A percentile compares a stretch with the other conserved stretches of the same genome.
phyloP scores from a whole-genome alignment of 768 basidiomycete species.

The Tricholoma saponaceum region DNA sequence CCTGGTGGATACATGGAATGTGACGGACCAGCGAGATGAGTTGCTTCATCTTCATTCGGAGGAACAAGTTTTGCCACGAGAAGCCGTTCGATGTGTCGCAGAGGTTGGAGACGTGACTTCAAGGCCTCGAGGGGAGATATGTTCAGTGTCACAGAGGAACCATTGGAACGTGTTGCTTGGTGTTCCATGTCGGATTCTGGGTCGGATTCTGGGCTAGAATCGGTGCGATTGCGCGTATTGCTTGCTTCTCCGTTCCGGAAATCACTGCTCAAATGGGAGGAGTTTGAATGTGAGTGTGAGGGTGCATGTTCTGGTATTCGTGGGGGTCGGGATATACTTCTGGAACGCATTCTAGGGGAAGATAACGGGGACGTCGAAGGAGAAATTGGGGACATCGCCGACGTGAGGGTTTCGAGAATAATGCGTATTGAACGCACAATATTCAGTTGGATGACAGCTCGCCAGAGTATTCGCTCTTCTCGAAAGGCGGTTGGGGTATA shows the following conservation, averaged over 20 bases:
- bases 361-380: slow-evolving; percentile 32
- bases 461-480: slow-evolving; percentile 77
- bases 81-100: slow-evolving; percentile 65
- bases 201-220: slow-evolving; percentile 20
- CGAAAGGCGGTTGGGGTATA: slow-evolving; percentile 74
- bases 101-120: slow-evolving; percentile 57
- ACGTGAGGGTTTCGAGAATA: slow-evolving; percentile 57
- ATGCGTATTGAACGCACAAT: slow-evolving; percentile 72
- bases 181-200: slow-evolving; percentile 20
- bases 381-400: slow-evolving; percentile 24
- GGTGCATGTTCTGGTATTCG: slow-evolving; percentile 19
- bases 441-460: slow-evolving; percentile 79
- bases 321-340: slow-evolving; percentile 29
- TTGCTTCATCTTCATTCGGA: slow-evolving; percentile 57
- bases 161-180: slow-evolving; percentile 15
- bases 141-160: slow-evolving; percentile 20
- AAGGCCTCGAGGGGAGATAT: slow-evolving; percentile 49
- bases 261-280: slow-evolving; percentile 4
- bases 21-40: slow-evolving; percentile 30
- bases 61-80: slow-evolving; percentile 70
- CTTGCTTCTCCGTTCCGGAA: slow-evolving; percentile 6
- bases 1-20: slow-evolving; percentile 15
- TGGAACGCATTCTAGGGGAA: slow-evolving; percentile 30
- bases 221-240: slow-evolving; percentile 6
- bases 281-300: slow-evolving; percentile 12